phyloP scores from a whole-genome alignment of 2,329 filamentous ascomycete genomes.

The Parastagonospora nodorum region DNA sequence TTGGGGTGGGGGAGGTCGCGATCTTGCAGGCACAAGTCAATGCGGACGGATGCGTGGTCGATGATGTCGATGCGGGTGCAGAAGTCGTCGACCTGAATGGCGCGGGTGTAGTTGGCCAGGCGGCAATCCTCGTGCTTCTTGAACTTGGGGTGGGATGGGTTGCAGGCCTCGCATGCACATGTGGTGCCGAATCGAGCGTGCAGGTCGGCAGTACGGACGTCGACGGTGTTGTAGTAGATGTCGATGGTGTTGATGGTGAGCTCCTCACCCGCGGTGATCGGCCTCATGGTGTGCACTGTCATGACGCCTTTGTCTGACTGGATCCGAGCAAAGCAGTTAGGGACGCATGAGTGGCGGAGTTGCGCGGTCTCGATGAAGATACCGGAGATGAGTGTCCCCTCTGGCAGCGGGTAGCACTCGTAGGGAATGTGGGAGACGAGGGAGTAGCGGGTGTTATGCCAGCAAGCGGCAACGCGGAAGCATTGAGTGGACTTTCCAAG shows the following conservation, averaged over 20 bases:
- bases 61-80: conserved; percentile 1
- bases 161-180: conserved; percentile 18
- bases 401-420: background rate
- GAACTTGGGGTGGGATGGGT: background rate
- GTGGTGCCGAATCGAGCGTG: conserved; percentile 1
- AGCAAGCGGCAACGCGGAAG: conserved; percentile 16
- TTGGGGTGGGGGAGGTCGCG: background rate
- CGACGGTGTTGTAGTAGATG: conserved; percentile 12
- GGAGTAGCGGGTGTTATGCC: conserved; percentile 10
- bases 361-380: conserved; percentile 39
- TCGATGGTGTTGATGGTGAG: conserved; percentile 10
- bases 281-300: conserved; percentile 13
- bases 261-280: conserved; percentile 10
- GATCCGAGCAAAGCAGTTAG: conserved; percentile 18
- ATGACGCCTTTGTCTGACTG: conserved; percentile 7
- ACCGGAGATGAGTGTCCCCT: conserved; percentile 4
- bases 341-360: conserved; percentile 37
- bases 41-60: background rate
- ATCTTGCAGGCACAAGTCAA: background rate
- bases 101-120: conserved; percentile 2
- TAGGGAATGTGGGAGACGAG: conserved; percentile 3
- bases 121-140: conserved; percentile 6
- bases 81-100: background rate
- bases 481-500: conserved; percentile 1
- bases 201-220: conserved; percentile 2